These are phyloP conservation scores for Lachnellula cervina DNA, from an alignment of 2,329 filamentous ascomycete species.

Conservation along the genomic window DNA sequence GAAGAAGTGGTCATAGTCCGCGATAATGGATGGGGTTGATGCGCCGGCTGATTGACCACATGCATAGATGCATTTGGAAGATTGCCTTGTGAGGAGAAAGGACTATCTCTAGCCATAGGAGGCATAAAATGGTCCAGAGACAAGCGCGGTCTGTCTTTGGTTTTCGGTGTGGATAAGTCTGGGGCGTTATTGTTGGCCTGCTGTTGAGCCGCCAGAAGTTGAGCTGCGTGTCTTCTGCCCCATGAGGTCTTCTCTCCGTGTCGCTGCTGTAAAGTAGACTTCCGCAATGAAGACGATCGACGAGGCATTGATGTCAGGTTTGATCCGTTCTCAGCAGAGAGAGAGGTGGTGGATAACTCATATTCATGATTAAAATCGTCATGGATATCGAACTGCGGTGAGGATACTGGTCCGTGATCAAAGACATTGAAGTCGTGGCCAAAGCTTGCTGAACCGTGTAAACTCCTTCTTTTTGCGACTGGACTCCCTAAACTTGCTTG, in stretches of 20 bases:
- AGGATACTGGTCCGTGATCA: constrained; percentile 48
- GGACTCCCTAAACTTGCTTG: constrained; percentile 75
- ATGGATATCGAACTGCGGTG: constrained; percentile 46
- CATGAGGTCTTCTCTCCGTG: constrained; percentile 63
- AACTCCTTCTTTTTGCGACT: constrained; percentile 82
- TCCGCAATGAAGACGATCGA: constrained; percentile 72
- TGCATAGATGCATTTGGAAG: constrained; percentile 51
- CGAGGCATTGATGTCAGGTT: constrained; percentile 51
- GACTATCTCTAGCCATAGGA: constrained; percentile 57
- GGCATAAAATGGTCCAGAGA: constrained; percentile 76
- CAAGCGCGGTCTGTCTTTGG: constrained; percentile 62
- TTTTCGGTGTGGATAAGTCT: constrained; percentile 52
- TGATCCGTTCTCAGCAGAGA: constrained; percentile 22
- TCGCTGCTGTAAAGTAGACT: constrained; percentile 83
- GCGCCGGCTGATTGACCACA: constrained; percentile 38
- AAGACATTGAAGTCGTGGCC: constrained; percentile 68
- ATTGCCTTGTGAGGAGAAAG: constrained; percentile 53
- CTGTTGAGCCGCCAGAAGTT: constrained; percentile 32
- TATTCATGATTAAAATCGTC: constrained; percentile 50
- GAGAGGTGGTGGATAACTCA: constrained; percentile 41
- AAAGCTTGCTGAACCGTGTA: constrained; percentile 69
- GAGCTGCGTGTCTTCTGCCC: constrained; percentile 54
- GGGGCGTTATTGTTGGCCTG: constrained; percentile 11
- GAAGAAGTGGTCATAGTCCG: constrained; percentile 83
- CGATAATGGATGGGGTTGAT: constrained; percentile 76